Evolutionary conservation across 2,329 filamentous ascomycete genomes (phyloP).

Genomic region (Aspergillus pseudoglaucus): DNA sequence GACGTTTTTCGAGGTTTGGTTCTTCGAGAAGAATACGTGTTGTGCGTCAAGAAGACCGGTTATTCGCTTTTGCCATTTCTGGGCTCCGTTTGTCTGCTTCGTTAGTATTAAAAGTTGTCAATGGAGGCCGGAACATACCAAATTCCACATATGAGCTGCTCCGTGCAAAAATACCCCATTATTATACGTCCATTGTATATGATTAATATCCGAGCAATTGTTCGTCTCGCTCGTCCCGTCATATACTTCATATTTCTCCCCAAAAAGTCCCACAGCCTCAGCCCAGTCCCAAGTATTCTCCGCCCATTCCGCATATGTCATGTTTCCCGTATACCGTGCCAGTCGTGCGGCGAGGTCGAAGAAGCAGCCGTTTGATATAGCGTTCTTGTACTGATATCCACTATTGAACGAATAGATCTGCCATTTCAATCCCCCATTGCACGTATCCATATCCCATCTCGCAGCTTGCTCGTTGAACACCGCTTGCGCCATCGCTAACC

Average conservation of each 20-base stretch:
- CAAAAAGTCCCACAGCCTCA: constrained; percentile 42
- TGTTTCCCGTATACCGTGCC: constrained; percentile 9
- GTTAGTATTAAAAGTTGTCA: background rate
- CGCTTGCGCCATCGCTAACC: constrained; percentile 65
- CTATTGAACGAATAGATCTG: constrained; percentile 9
- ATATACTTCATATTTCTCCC: constrained; percentile 42
- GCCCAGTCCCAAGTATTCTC: constrained; percentile 55
- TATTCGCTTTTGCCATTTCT: constrained; percentile 46
- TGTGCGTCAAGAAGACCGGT: constrained; percentile 51
- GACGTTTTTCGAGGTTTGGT: constrained; percentile 28
- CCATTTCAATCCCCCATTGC: constrained; percentile 58
- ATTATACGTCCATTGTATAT: constrained; percentile 51
- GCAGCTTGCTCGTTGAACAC: constrained; percentile 68
- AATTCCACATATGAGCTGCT: constrained; percentile 50
- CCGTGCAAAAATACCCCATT: constrained; percentile 47
- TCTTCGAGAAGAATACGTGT: constrained; percentile 43
- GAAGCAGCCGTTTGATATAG: constrained; percentile 10
- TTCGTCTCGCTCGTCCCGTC: constrained; percentile 45
- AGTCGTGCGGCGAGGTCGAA: constrained; percentile 10
- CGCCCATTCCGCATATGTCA: constrained; percentile 51
- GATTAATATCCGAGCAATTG: constrained; percentile 44
- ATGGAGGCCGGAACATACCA: constrained; percentile 19
- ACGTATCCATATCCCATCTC: constrained; percentile 60
- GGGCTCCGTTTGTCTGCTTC: constrained; percentile 23
- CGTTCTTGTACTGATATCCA: constrained; percentile 9